Evolutionary conservation across 2,329 filamentous ascomycete genomes (phyloP).

Genomic region (Aureobasidium sp.): DNA sequence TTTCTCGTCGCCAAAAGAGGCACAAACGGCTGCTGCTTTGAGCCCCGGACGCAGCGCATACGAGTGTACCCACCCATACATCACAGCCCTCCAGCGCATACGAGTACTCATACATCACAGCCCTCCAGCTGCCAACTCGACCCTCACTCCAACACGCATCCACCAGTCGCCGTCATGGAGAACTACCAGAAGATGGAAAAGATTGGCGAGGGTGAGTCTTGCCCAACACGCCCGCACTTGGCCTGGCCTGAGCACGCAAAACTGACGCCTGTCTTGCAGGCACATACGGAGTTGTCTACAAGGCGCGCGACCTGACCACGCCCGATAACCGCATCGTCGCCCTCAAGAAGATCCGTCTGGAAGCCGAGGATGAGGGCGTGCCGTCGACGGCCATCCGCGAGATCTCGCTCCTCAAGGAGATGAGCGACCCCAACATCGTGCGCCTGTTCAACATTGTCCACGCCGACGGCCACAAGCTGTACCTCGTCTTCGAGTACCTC

Average conservation of each 20-base stretch:
- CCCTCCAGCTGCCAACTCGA: neutral
- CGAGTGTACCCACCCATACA: neutral
- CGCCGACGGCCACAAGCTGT: slow-evolving; percentile 88
- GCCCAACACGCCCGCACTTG: neutral
- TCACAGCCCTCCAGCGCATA: neutral
- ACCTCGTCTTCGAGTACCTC: slow-evolving; percentile 86
- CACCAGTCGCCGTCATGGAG: slow-evolving; percentile 54
- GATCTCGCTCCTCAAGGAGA: slow-evolving; percentile 88
- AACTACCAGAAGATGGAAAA: slow-evolving; percentile 97
- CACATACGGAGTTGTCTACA: slow-evolving; percentile 93
- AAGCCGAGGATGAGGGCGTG: slow-evolving; percentile 90
- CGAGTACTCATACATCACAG: neutral
- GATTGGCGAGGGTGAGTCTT: slow-evolving; percentile 74
- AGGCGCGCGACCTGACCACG: slow-evolving; percentile 76
- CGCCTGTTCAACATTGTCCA: slow-evolving; percentile 86
- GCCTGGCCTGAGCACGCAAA: neutral
- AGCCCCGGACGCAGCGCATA: slow-evolving; percentile 3
- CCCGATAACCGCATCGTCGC: slow-evolving; percentile 74
- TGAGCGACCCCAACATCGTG: slow-evolving; percentile 87
- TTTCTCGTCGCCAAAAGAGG: neutral
- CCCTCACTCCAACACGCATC: neutral
- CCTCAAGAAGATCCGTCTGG: slow-evolving; percentile 89
- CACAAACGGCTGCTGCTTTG: neutral
- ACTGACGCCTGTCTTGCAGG: slow-evolving; percentile 43
- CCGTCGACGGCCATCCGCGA: slow-evolving; percentile 89